Conservation (phyloP, 805 yeast genomes). For the Lipomyces chichibuensis region DNA sequence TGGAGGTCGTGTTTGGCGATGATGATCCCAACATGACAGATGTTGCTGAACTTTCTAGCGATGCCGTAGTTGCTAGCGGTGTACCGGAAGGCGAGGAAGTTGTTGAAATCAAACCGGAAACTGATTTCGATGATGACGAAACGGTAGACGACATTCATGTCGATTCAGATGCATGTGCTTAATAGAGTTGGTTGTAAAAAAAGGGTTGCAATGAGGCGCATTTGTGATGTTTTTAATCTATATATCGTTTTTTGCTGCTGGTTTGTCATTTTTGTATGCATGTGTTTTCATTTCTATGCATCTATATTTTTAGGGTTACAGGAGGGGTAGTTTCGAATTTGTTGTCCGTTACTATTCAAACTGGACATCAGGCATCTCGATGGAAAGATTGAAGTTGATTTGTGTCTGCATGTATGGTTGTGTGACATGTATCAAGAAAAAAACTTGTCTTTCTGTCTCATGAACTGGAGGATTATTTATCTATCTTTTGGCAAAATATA, state of each 20-base stretch:
- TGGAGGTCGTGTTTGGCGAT: conserved; percentile 11
- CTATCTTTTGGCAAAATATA: neutral
- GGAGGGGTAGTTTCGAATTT: neutral
- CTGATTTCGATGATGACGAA: conserved; percentile 12
- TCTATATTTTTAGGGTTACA: neutral
- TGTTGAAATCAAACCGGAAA: conserved; percentile 18
- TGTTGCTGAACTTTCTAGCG: conserved; percentile 1
- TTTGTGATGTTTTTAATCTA: neutral
- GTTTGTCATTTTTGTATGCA: neutral
- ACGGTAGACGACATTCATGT: conserved; percentile 16
- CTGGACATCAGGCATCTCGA: neutral
- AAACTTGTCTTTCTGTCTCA: no score
- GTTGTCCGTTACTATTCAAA: neutral
- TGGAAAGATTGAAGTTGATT: neutral
- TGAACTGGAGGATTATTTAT: neutral
- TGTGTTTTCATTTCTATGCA: neutral
- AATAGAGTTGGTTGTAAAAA: neutral
- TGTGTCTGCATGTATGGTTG: no score
- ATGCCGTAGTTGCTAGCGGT: conserved; percentile 8
- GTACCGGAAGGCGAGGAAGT: conserved; percentile 15
- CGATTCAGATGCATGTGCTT: neutral
- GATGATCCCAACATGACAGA: conserved; percentile 1
- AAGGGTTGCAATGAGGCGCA: neutral
- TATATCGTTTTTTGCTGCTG: neutral
- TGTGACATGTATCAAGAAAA: no score